A percentile compares a stretch with the other conserved stretches of the same genome.
phyloP scores from a whole-genome alignment of 371 early-diverging fungal genomes.

The Mucor racemosus region DNA sequence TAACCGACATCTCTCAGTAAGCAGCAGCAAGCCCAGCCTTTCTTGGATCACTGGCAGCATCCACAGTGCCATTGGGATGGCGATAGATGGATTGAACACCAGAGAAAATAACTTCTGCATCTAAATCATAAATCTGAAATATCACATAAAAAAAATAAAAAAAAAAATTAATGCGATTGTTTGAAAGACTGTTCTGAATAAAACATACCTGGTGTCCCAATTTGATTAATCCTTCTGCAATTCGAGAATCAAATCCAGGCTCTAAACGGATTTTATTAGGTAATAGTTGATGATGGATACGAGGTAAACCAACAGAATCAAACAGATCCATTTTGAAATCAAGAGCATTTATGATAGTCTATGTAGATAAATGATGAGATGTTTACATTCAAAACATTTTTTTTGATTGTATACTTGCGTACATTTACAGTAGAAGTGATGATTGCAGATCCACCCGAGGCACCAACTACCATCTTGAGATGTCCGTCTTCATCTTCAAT shows the following conservation, averaged over 20 bases:
- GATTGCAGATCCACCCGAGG: constrained; percentile 95
- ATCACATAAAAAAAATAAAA: not conserved
- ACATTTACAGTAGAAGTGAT: constrained; percentile 85
- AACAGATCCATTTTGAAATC: constrained; percentile 71
- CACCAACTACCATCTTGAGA: constrained; percentile 87
- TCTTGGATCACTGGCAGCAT: constrained; percentile 47
- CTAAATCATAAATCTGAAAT: not conserved
- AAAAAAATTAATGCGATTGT: not conserved
- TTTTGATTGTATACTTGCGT: constrained; percentile 9
- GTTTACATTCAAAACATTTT: too few relatives aligned
- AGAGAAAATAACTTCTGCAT: constrained; percentile 8
- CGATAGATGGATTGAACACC: constrained; percentile 40
- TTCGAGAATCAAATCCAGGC: constrained; percentile 21
- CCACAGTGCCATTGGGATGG: constrained; percentile 29
- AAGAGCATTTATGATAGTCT: constrained; percentile 77
- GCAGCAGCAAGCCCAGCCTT: constrained; percentile 45
- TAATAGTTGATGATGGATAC: constrained; percentile 94
- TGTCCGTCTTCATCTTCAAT: constrained; percentile 67
- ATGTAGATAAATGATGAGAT: not conserved
- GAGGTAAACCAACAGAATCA: constrained; percentile 78
- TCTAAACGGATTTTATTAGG: constrained; percentile 69
- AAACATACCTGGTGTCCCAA: not conserved
- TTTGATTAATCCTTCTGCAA: not conserved
- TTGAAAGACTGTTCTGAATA: not conserved
- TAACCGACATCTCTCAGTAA: constrained; percentile 9